Percentiles rank a stretch among this genome's conserved stretches.
Evolutionary conservation across 2,329 filamentous ascomycete genomes (phyloP).

Genomic region (Blumeria graminis): DNA sequence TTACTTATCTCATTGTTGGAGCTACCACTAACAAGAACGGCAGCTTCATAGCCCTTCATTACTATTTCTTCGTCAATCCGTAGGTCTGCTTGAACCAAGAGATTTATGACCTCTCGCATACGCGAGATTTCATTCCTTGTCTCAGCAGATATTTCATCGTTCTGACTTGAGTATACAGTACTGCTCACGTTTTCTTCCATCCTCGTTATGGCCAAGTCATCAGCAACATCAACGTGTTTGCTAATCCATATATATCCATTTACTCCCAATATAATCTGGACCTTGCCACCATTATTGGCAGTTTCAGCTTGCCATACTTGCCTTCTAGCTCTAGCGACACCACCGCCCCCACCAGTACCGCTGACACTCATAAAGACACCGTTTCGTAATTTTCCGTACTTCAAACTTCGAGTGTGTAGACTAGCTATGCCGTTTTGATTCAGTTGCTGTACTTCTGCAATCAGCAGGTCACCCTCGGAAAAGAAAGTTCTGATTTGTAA

Average conservation of each 20-base stretch:
- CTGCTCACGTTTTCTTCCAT: constrained; percentile 71
- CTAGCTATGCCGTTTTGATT: constrained; percentile 67
- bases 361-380: constrained; percentile 67
- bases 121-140: constrained; percentile 76
- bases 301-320: constrained; percentile 69
- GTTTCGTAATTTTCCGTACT: constrained; percentile 89
- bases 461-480: constrained; percentile 75
- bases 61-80: constrained; percentile 82
- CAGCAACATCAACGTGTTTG: constrained; percentile 49
- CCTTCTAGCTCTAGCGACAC: constrained; percentile 59
- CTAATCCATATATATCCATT: constrained; percentile 95
- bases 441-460: constrained; percentile 83
- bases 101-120: constrained; percentile 56
- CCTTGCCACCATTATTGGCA: constrained; percentile 30
- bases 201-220: constrained; percentile 39
- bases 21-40: constrained; percentile 41
- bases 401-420: constrained; percentile 71
- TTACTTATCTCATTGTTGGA: constrained; percentile 30
- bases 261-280: constrained; percentile 77
- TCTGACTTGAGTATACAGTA: constrained; percentile 84
- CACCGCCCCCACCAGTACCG: constrained; percentile 48
- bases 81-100: constrained; percentile 59
- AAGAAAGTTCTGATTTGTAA: constrained; percentile 96
- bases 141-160: constrained; percentile 54
- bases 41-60: constrained; percentile 56